phyloP scores from a whole-genome alignment of 139 green algal genomes.

The Chlorella sorokiniana region DNA sequence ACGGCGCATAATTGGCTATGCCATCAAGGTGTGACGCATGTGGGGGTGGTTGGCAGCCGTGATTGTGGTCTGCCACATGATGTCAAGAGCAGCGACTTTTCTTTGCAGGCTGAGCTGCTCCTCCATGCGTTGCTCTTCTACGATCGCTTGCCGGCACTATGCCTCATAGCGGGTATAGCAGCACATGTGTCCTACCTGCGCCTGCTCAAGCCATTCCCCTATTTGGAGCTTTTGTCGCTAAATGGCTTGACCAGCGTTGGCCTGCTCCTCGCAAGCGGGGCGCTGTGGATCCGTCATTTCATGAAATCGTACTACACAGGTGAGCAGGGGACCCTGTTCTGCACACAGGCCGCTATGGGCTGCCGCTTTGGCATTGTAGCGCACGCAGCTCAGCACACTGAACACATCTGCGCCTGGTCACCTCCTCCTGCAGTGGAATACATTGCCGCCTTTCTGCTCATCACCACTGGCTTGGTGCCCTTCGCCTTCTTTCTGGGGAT shows the following conservation, averaged over 20 bases:
- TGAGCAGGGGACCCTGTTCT: background rate
- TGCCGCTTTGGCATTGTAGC: too few species aligned
- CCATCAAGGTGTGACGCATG: conserved; percentile 28
- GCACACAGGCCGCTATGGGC: too few species aligned
- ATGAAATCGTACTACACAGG: conserved; percentile 41
- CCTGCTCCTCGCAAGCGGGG: conserved; percentile 32
- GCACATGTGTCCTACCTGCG: conserved; percentile 46
- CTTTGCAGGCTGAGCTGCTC: conserved; percentile 29
- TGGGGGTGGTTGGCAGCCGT: background rate
- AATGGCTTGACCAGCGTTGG: conserved; percentile 32
- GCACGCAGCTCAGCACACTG: too few species aligned
- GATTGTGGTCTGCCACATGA: background rate
- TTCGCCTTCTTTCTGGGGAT: conserved; percentile 53
- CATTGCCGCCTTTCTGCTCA: conserved; percentile 55
- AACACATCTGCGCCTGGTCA: background rate
- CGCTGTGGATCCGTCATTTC: conserved; percentile 44
- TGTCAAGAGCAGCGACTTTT: background rate
- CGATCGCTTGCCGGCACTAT: conserved; percentile 44
- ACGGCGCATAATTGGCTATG: conserved; percentile 37
- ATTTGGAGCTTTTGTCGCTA: conserved; percentile 29
- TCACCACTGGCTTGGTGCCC: conserved; percentile 53
- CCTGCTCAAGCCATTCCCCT: conserved; percentile 50
- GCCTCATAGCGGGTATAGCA: conserved; percentile 22
- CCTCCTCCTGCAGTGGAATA: conserved; percentile 46
- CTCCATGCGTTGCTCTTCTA: conserved; percentile 49